Evolutionary conservation across 371 early-diverging fungal species (phyloP).

Genomic region (Apophysomyces sp.): DNA sequence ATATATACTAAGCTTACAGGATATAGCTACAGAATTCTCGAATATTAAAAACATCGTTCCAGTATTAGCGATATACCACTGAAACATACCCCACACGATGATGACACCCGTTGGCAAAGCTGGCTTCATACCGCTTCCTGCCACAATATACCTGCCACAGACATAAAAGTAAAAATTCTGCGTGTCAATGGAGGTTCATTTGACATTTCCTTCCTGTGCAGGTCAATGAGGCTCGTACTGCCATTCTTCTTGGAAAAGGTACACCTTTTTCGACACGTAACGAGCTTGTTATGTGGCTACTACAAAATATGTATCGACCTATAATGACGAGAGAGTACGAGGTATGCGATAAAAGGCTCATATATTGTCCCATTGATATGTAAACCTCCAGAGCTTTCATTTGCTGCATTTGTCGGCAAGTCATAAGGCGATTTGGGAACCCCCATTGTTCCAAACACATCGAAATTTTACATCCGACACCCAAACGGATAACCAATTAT

Average conservation of each 20-base stretch:
- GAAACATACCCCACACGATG: not conserved
- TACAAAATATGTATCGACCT: constrained; percentile 10
- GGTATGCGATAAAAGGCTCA: not conserved
- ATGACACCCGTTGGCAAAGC: not conserved
- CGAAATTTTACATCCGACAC: not conserved
- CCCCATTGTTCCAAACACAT: not conserved
- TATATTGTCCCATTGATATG: not conserved
- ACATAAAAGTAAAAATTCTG: not conserved
- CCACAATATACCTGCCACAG: not conserved
- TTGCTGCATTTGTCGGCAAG: not conserved
- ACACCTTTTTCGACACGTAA: constrained; percentile 2
- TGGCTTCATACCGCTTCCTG: not conserved
- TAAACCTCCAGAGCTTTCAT: not conserved
- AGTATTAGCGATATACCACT: not conserved
- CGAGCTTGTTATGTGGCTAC: constrained; percentile 12
- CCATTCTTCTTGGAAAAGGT: constrained; percentile 9
- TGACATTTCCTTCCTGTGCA: not conserved
- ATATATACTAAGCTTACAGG: not conserved
- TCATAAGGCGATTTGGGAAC: not conserved
- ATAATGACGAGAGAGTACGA: constrained; percentile 7
- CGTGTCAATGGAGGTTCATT: not conserved
- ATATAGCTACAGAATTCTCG: not conserved
- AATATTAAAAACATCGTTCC: not conserved
- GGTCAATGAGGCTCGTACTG: constrained; percentile 10
- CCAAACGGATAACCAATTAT: not conserved